A percentile compares a stretch with the other conserved stretches of the same genome.
Conservation (phyloP, 2,329 filamentous ascomycete genomes). For the Chalaropsis ovoidea region DNA sequence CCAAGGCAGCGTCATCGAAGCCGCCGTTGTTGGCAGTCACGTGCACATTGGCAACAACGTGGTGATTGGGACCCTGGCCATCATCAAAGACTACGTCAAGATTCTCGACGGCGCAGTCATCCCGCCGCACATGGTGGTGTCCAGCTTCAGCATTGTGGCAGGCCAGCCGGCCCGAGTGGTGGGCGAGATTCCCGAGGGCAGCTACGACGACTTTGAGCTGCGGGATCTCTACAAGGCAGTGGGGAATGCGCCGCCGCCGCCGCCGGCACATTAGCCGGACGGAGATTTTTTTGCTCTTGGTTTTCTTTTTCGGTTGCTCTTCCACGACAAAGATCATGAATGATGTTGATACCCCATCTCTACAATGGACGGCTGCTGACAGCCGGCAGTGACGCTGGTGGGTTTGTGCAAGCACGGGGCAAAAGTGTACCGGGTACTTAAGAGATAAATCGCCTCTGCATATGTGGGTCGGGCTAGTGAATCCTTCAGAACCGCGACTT, state of each 20-base stretch:
- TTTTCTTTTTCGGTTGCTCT: too few relatives aligned
- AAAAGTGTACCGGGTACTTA: conserved; percentile 2
- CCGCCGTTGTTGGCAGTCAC: conserved; percentile 72
- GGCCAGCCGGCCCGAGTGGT: conserved; percentile 70
- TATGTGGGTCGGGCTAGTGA: conserved; percentile 1
- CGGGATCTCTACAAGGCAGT: conserved; percentile 55
- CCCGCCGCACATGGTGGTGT: conserved; percentile 80
- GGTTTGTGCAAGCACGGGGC: neutral
- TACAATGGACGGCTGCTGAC: neutral
- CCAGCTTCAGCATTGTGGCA: conserved; percentile 84
- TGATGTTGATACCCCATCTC: conserved; percentile 9
- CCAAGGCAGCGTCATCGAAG: conserved; percentile 63
- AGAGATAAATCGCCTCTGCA: neutral
- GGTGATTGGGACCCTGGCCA: conserved; percentile 73
- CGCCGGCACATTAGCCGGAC: conserved; percentile 15
- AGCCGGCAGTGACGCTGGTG: neutral
- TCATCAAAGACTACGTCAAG: conserved; percentile 87
- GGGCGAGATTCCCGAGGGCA: conserved; percentile 68
- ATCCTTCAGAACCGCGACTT: neutral
- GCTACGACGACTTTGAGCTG: conserved; percentile 53
- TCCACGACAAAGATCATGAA: neutral
- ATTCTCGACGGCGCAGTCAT: conserved; percentile 78
- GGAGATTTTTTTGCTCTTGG: too few relatives aligned
- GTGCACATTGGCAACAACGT: conserved; percentile 73
- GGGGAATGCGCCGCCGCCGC: conserved; percentile 43